Conservation (phyloP, 345 rosid species). For the Conringia planisiliqua region DNA sequence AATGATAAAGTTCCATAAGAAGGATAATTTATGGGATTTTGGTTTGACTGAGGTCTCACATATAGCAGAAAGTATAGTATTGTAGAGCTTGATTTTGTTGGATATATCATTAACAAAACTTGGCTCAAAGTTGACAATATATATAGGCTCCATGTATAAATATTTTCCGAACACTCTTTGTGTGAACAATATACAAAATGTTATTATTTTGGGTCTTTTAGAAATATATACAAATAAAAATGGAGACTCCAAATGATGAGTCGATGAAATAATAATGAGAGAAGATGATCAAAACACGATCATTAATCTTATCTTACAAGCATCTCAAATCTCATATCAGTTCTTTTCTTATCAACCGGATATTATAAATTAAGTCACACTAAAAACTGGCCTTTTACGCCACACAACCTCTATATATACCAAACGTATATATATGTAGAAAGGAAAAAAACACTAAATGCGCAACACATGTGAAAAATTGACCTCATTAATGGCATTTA, state of each 20-base stretch:
- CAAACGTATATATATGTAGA: not conserved
- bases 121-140: too few relatives aligned
- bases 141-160: not conserved
- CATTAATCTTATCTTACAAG: constrained; percentile 28
- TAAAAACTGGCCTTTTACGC: constrained; percentile 23
- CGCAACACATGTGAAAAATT: not conserved
- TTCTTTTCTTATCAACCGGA: constrained; percentile 8
- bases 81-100: not conserved
- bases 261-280: constrained; percentile 9
- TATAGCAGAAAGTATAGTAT: too few relatives aligned
- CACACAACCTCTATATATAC: constrained; percentile 17
- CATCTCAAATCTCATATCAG: constrained; percentile 8
- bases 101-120: not conserved
- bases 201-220: not conserved
- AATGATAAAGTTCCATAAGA: too few relatives aligned
- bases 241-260: not conserved
- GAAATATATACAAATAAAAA: not conserved
- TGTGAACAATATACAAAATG: not conserved
- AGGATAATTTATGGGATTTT: too few relatives aligned
- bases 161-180: not conserved
- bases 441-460: not conserved
- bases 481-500: not conserved
- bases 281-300: constrained; percentile 14
- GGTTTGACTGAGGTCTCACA: too few relatives aligned
- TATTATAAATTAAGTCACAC: not conserved